phyloP scores from a whole-genome alignment of 768 basidiomycete species.

The Hericium erinaceus region DNA sequence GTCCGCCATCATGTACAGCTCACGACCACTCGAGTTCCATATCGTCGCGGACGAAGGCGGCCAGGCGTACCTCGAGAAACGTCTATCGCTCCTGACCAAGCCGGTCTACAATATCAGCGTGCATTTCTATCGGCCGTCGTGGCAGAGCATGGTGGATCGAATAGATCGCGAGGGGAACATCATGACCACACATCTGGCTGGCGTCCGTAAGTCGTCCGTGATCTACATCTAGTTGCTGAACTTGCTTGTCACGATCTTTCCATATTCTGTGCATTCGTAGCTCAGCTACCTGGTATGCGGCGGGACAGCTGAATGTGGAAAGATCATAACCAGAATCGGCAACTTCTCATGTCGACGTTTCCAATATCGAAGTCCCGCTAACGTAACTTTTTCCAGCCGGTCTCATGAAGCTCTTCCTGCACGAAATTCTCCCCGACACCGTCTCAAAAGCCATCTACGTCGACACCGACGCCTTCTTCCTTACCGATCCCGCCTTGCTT shows the following conservation, averaged over 20 bases:
- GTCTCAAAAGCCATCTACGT: constrained; percentile 39
- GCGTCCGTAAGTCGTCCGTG: constrained; percentile 29
- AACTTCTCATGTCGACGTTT: too few species aligned
- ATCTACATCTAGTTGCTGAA: too few species aligned
- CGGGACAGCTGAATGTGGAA: too few species aligned
- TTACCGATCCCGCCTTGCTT: constrained; percentile 35
- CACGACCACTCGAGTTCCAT: constrained; percentile 31
- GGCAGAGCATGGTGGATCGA: constrained; percentile 33
- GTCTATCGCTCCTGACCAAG: constrained; percentile 29
- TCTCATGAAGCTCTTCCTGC: constrained; percentile 45
- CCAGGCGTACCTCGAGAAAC: constrained; percentile 27
- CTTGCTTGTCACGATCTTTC: too few species aligned
- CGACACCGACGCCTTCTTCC: constrained; percentile 44
- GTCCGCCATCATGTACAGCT: constrained; percentile 32
- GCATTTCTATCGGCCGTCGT: constrained; percentile 32
- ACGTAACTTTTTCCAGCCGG: constrained; percentile 25
- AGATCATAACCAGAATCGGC: too few species aligned
- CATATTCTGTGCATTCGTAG: too few species aligned
- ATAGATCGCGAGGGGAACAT: constrained; percentile 38
- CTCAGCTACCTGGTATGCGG: too few species aligned
- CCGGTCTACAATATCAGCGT: constrained; percentile 30
- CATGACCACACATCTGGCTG: constrained; percentile 37
- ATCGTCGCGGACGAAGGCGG: constrained; percentile 38
- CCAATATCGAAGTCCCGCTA: too few species aligned
- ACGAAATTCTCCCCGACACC: constrained; percentile 35